Evolutionary conservation across 2,329 filamentous ascomycete species (phyloP).

Genomic region (Phoma herbarum): DNA sequence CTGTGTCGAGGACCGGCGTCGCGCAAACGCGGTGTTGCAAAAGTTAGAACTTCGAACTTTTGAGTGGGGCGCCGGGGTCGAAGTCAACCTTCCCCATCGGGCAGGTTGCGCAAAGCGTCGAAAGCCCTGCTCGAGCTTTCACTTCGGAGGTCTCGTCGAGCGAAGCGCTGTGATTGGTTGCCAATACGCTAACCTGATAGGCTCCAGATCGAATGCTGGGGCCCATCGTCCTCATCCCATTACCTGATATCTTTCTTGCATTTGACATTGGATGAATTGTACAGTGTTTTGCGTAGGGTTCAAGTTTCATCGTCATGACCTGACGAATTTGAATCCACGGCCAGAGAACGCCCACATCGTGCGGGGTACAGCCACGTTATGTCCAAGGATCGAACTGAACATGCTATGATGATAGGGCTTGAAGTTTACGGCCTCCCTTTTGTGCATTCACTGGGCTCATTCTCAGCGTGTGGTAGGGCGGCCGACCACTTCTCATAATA

Average conservation of each 20-base stretch:
- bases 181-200: background rate
- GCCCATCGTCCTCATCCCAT: no score
- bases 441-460: background rate
- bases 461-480: background rate
- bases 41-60: slow-evolving; percentile 9
- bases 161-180: background rate
- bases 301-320: background rate
- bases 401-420: background rate
- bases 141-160: background rate
- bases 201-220: background rate
- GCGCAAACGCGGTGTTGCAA: slow-evolving; percentile 5
- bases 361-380: background rate
- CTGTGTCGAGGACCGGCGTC: background rate
- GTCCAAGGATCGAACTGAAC: background rate
- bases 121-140: background rate
- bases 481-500: background rate
- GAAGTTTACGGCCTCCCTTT: background rate
- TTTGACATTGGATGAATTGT: no score
- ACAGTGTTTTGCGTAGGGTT: no score
- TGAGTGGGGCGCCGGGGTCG: slow-evolving; percentile 1
- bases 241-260: no score
- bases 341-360: background rate
- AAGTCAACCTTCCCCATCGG: background rate
- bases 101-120: background rate
- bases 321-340: background rate